A percentile compares a stretch with the other conserved stretches of the same genome.
phyloP scores from a whole-genome alignment of 768 basidiomycete species.

The Boletus huronensis region DNA sequence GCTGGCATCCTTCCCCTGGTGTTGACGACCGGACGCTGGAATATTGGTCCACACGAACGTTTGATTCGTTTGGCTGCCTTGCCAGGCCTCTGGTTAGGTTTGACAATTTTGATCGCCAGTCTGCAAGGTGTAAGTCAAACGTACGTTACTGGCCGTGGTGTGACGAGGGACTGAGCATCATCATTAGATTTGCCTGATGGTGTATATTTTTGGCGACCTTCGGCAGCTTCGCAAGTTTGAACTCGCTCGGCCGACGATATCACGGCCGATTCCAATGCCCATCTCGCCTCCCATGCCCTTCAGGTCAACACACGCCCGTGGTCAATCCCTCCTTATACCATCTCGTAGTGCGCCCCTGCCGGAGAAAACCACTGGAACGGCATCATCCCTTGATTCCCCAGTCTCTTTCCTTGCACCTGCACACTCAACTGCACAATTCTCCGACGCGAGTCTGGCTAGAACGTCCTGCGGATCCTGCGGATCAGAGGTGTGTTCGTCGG shows the following conservation, averaged over 20 bases:
- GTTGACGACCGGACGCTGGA: constrained; percentile 42
- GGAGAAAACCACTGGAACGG: background rate
- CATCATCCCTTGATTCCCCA: constrained; percentile 10
- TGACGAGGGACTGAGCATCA: background rate
- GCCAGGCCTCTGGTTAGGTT: constrained; percentile 68
- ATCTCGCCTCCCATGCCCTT: constrained; percentile 16
- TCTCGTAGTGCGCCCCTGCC: background rate
- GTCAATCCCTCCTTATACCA: constrained; percentile 6
- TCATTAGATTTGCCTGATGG: constrained; percentile 56
- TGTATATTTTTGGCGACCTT: constrained; percentile 78
- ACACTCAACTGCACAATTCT: constrained; percentile 4
- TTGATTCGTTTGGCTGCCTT: constrained; percentile 59
- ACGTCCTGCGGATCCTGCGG: constrained; percentile 20
- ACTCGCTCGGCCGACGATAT: constrained; percentile 65
- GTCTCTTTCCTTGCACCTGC: constrained; percentile 2
- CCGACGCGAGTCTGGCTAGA: constrained; percentile 1
- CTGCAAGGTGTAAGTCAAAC: constrained; percentile 54
- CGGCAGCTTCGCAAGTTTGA: constrained; percentile 77
- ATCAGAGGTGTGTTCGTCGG: constrained; percentile 14
- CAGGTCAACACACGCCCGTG: background rate
- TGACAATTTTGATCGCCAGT: constrained; percentile 58
- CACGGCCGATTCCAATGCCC: constrained; percentile 35
- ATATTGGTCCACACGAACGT: constrained; percentile 32
- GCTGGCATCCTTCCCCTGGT: constrained; percentile 52
- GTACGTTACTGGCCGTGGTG: background rate